These are phyloP conservation scores for Hypoxylon lienhwacheense DNA, from an alignment of 495 filamentous ascomycete species.

Conservation along the genomic window DNA sequence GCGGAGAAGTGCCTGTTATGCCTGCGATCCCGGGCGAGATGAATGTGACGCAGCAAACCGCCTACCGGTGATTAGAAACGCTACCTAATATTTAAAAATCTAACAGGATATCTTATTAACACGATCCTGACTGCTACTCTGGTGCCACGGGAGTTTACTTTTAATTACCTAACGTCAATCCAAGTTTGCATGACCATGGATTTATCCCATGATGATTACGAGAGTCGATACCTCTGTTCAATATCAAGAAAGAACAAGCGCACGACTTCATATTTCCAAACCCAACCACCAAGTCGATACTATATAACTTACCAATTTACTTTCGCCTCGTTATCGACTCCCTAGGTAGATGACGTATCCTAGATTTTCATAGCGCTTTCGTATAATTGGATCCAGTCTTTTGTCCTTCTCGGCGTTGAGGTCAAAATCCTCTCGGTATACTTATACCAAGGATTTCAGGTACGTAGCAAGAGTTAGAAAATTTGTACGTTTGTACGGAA, in stretches of 20 bases:
- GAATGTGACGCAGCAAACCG: conserved; percentile 29
- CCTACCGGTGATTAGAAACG: conserved; percentile 25
- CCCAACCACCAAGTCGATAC: neutral
- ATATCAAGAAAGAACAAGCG: too few species aligned
- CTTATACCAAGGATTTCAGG: conserved; percentile 26
- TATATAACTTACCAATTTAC: too few species aligned
- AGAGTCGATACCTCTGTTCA: too few species aligned
- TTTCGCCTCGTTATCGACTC: neutral
- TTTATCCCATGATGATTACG: neutral
- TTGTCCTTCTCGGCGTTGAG: conserved; percentile 4
- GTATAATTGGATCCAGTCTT: neutral
- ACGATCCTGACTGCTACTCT: neutral
- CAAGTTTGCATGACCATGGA: too few species aligned
- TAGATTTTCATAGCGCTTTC: conserved; percentile 3
- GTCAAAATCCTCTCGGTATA: conserved; percentile 8
- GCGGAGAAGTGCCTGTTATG: conserved; percentile 33
- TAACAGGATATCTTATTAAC: neutral
- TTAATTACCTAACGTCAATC: too few species aligned
- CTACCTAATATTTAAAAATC: conserved; percentile 17
- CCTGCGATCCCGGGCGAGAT: conserved; percentile 31
- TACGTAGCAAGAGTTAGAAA: conserved; percentile 4
- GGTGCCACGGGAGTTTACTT: neutral
- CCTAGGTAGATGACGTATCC: conserved; percentile 3
- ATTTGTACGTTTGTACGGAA: neutral
- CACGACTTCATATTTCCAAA: too few species aligned